Evolutionary conservation across 2,329 filamentous ascomycete genomes (phyloP).

Genomic region (Pleoardoris graminearum): DNA sequence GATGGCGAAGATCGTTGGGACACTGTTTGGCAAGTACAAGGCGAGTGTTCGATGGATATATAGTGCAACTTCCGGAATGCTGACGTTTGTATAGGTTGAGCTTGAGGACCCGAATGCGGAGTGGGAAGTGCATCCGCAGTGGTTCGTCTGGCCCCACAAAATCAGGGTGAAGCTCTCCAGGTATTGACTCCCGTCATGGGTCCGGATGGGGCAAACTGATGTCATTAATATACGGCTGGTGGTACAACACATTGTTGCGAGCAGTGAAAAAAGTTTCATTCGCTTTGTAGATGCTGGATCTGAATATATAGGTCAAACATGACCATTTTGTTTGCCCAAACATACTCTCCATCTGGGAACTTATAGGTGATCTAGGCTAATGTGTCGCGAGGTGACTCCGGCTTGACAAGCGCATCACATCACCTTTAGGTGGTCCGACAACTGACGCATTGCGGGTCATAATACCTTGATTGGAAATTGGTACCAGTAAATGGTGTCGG

Average conservation of each 20-base stretch:
- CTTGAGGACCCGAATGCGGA: constrained; percentile 43
- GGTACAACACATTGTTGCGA: neutral
- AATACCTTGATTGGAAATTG: too few species aligned
- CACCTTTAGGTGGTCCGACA: too few species aligned
- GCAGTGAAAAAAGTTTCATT: neutral
- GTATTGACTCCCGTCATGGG: neutral
- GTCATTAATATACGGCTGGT: too few species aligned
- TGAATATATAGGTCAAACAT: neutral
- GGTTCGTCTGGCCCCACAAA: constrained; percentile 47
- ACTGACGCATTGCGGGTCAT: too few species aligned
- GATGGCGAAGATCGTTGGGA: constrained; percentile 57
- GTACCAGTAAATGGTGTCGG: too few species aligned
- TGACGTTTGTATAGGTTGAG: constrained; percentile 31
- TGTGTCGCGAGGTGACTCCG: too few species aligned
- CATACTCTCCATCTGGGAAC: too few species aligned
- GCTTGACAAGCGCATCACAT: too few species aligned
- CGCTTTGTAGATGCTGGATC: neutral
- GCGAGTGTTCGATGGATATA: constrained; percentile 27
- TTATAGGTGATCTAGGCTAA: too few species aligned
- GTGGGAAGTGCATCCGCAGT: constrained; percentile 48
- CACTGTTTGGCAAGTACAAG: constrained; percentile 52
- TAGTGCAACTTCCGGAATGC: neutral
- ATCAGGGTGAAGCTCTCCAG: constrained; percentile 31
- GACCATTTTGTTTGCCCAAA: too few species aligned
- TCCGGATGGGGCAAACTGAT: too few species aligned